Base-by-base conservation (phyloP, 2,329 filamentous ascomycete species). In the Colletotrichum tamarilloi region DNA sequence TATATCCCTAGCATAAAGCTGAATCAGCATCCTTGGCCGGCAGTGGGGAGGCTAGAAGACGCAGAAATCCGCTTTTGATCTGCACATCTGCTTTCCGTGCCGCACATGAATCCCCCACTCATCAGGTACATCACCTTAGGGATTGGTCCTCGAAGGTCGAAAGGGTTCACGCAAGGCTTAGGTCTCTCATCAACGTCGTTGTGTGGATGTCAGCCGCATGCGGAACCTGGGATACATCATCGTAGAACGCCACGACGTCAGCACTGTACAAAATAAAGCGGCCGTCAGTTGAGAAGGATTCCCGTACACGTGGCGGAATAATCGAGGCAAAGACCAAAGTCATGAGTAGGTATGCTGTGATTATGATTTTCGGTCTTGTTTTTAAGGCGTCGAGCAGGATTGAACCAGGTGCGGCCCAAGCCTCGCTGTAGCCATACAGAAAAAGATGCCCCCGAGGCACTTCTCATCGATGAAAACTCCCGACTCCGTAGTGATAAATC, bases 51-150 rank as follows among this genome's bases (percentile, higher is more conserved):
- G 60, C 56, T 62, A 65, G 60, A 57, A 58, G n/a, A 60, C 30
- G 49, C 46, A 71, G 26, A 62, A 71, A 38, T 73, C 67, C 71
- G 71, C 71, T 73, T 73, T 73, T 73, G 71, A 73, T 73, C 71
- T 73, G 62, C 71, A 24, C n/a, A 62, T 32, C 46, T 73, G 56
- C 71, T 35, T 72, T 58, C 62, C 62, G 19, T 49, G 42, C 42
- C 67, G 56, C 49, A 60, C 62, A 70, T 38, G 60, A 73, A 57
- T 14, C 58, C 71, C 66, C 71, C 71, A 73, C 67, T 35, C 67
- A 35, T 57, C 32, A 52, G 49, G 55, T 46, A 59, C 65, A 49
- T 58, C 53, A 22, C 55, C 53, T 49, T 35, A 26, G 49, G 58
- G 38, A 62, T 53, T 68, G 49, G 60, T 35, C 6, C 62, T 26